phyloP scores from a whole-genome alignment of 257 asterid species.

The Solanum pimpinellifolium region DNA sequence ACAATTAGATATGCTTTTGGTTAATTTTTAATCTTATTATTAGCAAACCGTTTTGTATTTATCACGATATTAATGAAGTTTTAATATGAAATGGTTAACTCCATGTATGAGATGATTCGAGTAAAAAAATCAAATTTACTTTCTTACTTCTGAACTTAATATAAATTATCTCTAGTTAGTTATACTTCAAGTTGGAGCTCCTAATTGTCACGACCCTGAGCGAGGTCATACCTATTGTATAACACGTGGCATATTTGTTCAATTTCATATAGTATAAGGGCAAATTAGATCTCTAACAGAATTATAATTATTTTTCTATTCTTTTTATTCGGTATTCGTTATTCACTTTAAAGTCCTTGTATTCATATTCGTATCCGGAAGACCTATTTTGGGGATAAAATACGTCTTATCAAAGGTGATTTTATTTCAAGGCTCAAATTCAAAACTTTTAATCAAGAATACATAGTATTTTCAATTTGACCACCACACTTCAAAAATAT shows the following conservation, averaged over 20 bases:
- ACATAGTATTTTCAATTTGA: no score
- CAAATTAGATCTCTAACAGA: background rate
- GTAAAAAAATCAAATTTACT: background rate
- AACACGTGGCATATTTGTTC: background rate
- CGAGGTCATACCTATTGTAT: background rate
- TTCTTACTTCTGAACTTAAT: background rate
- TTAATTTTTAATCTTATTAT: background rate
- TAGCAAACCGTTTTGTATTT: background rate
- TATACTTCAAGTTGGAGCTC: background rate
- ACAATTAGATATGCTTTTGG: background rate
- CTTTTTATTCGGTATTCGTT: rapidly evolving
- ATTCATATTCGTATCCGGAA: rapidly evolving
- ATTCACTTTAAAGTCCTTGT: rapidly evolving
- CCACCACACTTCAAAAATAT: background rate
- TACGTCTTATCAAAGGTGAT: background rate
- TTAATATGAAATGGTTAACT: background rate
- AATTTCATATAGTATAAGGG: background rate
- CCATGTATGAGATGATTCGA: background rate
- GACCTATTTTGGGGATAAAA: background rate
- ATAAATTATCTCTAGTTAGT: background rate
- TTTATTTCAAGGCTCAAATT: background rate
- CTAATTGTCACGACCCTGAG: background rate
- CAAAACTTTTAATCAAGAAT: background rate
- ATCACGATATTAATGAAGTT: background rate
- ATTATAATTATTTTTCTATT: no score